These are phyloP conservation scores for Parasarocladium wereldwijsianum DNA, from an alignment of 2,329 filamentous ascomycete genomes.

Conservation along the genomic window DNA sequence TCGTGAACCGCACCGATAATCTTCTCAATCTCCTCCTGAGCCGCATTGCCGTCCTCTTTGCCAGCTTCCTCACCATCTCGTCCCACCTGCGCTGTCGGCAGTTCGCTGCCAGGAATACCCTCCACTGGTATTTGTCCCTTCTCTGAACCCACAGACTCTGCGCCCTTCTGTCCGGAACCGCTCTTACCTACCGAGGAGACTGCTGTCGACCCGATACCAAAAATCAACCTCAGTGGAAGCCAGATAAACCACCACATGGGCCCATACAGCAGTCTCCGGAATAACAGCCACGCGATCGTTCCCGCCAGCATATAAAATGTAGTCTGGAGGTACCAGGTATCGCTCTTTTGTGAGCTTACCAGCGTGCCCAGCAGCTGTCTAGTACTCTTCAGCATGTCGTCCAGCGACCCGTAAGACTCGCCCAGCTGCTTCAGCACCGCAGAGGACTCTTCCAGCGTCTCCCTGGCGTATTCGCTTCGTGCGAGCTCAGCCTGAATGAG, in stretches of 20 bases:
- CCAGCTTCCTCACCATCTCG: conserved; percentile 9
- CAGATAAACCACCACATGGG: conserved; percentile 82
- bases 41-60: conserved; percentile 17
- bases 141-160: conserved; percentile 10
- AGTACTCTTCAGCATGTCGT: conserved; percentile 61
- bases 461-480: conserved; percentile 76
- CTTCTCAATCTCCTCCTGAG: conserved; percentile 38
- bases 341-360: conserved; percentile 79
- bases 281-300: conserved; percentile 76
- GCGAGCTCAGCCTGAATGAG: conserved; percentile 75
- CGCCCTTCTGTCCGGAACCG: conserved; percentile 19
- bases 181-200: conserved; percentile 34
- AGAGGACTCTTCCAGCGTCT: conserved; percentile 74
- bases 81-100: conserved; percentile 35
- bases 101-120: conserved; percentile 22
- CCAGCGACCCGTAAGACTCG: conserved; percentile 68
- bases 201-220: conserved; percentile 38
- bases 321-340: conserved; percentile 94
- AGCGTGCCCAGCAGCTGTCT: conserved; percentile 64
- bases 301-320: conserved; percentile 67
- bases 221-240: conserved; percentile 58
- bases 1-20: conserved; percentile 32
- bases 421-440: conserved; percentile 67
- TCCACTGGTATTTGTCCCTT: conserved; percentile 15
- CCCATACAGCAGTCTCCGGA: conserved; percentile 73